Percentiles rank a stretch among this genome's conserved stretches.
Conservation (phyloP, 805 yeast genomes). For the Lachancea thermotolerans region DNA sequence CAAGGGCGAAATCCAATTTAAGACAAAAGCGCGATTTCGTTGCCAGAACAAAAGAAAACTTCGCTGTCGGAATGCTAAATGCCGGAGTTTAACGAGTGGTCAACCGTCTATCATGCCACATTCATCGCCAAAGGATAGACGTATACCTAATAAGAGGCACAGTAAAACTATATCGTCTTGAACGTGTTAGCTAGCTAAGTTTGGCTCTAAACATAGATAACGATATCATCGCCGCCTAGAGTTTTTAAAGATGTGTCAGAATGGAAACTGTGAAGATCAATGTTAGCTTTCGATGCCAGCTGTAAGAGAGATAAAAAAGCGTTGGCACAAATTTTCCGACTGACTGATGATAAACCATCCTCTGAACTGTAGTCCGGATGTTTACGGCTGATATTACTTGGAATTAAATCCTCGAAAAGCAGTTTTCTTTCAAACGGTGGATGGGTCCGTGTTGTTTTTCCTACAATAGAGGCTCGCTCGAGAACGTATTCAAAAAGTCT, state of each 20-base stretch:
- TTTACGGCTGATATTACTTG: conserved; percentile 15
- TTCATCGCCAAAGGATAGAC: too few relatives aligned
- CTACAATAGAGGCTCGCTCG: conserved; percentile 18
- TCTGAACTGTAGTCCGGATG: neutral
- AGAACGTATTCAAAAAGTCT: conserved; percentile 26
- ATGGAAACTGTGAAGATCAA: conserved; percentile 7
- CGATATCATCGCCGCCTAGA: conserved; percentile 16
- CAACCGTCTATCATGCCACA: too few relatives aligned
- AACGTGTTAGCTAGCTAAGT: too few relatives aligned
- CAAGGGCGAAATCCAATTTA: too few relatives aligned
- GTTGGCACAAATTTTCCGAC: conserved; percentile 25
- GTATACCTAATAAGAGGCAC: too few relatives aligned
- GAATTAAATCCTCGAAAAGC: conserved; percentile 25
- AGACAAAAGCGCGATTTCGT: too few relatives aligned
- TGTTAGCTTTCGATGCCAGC: conserved; percentile 22
- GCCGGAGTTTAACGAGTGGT: too few relatives aligned
- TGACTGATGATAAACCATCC: conserved; percentile 6
- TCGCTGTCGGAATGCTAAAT: too few relatives aligned
- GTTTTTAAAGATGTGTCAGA: conserved; percentile 3
- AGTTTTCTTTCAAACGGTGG: conserved; percentile 18
- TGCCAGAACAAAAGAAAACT: too few relatives aligned
- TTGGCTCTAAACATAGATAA: conserved; percentile 10
- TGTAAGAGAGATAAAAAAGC: conserved; percentile 28
- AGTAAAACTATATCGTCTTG: too few relatives aligned
- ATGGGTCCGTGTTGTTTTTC: conserved; percentile 14